These are phyloP conservation scores for Peribolospora kevripleyi DNA, from an alignment of 768 basidiomycete species.

Conservation along the genomic window DNA sequence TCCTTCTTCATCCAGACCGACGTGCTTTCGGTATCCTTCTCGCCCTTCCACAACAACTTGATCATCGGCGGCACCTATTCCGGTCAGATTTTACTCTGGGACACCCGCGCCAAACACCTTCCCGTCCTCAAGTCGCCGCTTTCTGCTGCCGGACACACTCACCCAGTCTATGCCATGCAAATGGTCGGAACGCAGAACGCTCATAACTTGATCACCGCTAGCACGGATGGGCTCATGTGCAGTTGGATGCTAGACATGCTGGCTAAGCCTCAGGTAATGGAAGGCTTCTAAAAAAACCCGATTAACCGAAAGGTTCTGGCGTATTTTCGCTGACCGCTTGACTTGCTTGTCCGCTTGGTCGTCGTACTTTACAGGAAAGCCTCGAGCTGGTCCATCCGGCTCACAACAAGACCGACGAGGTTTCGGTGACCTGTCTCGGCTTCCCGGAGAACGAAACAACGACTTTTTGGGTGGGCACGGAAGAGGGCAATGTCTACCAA, in stretches of 20 bases:
- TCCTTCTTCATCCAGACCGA: constrained; percentile 44
- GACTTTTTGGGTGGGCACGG: constrained; percentile 92
- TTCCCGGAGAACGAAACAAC: constrained; percentile 93
- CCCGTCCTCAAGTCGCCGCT: constrained; percentile 91
- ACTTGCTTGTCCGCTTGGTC: background rate
- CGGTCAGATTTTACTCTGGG: constrained; percentile 93
- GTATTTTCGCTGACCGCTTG: background rate
- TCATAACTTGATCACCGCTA: constrained; percentile 85
- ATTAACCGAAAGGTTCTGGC: too few species aligned
- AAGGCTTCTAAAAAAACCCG: constrained; percentile 17
- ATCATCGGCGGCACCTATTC: constrained; percentile 98
- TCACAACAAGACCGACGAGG: constrained; percentile 91
- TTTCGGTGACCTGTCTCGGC: constrained; percentile 75
- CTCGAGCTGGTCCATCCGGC: constrained; percentile 67
- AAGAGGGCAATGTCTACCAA: constrained; percentile 91
- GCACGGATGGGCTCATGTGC: constrained; percentile 90
- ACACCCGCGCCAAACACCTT: constrained; percentile 67
- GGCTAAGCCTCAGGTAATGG: constrained; percentile 43
- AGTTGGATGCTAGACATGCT: constrained; percentile 98
- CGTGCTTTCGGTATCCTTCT: constrained; percentile 85
- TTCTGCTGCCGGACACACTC: constrained; percentile 87
- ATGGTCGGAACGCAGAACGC: constrained; percentile 98
- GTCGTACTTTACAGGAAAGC: constrained; percentile 43
- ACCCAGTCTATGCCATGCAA: constrained; percentile 94
- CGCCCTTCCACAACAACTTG: constrained; percentile 90